Conservation (phyloP, 169 alveolate genomes). For the Plasmodium fragile region DNA sequence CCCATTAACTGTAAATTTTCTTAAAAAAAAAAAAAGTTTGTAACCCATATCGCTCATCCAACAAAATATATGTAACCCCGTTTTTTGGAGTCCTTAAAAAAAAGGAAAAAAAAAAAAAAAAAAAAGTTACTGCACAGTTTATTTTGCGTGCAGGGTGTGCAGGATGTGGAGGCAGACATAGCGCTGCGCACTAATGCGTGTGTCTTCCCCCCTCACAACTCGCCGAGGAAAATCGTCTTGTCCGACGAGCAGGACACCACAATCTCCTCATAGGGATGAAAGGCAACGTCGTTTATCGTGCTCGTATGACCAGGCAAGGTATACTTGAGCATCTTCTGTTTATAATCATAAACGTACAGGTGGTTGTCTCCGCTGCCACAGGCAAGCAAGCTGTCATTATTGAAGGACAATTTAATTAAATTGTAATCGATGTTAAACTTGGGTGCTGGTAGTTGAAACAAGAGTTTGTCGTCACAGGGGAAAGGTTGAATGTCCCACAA, state of each 20-base stretch:
- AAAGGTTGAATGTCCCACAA: slow-evolving; percentile 90
- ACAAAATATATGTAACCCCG: not conserved
- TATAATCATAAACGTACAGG: slow-evolving; percentile 84
- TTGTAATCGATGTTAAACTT: slow-evolving; percentile 88
- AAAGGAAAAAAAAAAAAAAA: not conserved
- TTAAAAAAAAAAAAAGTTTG: not conserved
- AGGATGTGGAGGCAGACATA: not conserved
- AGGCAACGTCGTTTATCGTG: slow-evolving; percentile 87
- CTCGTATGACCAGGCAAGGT: slow-evolving; percentile 89
- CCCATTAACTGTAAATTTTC: too few relatives aligned
- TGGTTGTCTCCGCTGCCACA: slow-evolving; percentile 88
- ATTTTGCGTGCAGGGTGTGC: not conserved
- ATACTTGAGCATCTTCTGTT: slow-evolving; percentile 80
- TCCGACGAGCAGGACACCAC: slow-evolving; percentile 89
- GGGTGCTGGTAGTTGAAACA: slow-evolving; percentile 6
- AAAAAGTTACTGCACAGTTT: not conserved
- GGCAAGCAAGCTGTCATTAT: slow-evolving; percentile 77
- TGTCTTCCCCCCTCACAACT: slow-evolving; percentile 43
- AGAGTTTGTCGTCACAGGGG: slow-evolving; percentile 32
- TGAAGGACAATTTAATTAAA: slow-evolving; percentile 85
- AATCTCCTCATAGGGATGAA: slow-evolving; percentile 88
- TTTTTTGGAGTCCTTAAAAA: not conserved
- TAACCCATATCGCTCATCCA: not conserved
- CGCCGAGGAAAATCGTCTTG: slow-evolving; percentile 86
- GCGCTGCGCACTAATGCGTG: not conserved